Evolutionary conservation across 2,329 filamentous ascomycete species (phyloP), one percentile per base, ranked within the genome.

Genomic region (Cladophialophora psammophila): DNA sequence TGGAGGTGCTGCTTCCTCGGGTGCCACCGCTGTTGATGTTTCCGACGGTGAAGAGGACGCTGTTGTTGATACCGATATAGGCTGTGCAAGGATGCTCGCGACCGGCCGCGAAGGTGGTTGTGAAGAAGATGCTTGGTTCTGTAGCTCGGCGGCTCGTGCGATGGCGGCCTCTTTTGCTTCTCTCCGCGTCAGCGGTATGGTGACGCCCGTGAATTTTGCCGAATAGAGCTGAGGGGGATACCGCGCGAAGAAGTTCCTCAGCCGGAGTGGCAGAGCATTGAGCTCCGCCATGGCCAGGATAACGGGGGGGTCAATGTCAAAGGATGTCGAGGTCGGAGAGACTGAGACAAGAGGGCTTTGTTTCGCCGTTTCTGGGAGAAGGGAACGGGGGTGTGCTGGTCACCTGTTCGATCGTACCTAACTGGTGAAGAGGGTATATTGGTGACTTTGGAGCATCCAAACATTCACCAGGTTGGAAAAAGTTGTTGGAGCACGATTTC

Each of bases 201-300:
- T 66, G 42, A 66, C 54, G 60, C 68, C 68, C 31, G 77, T 76
- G 72, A 78, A 71, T 64, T 70, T 68, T 32, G 78, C 76, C 60
- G 77, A 83, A 74, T 78, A 87, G 74, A 74, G 77, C 76, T 75
- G 86, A 56, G 94, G 93, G 50, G 95, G 95, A 79, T 94, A 97
- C 72, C 91, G 91, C 65, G 91, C 90, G 80, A 99, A 91, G 86
- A 99, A 97, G 75, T 89, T 88, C 76, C 91, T 87, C 54, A 99
- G 87, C 48, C 90, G 90, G 62, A 87, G 83, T 8, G 93, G 95
- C 48, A 98, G 88, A 72, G 65, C 57, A 45, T n/a, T 45, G 55
- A 59, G 62, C 53, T 59, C 56, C 7, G 66, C 60, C 62, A 71
- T 67, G 50, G 60, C 36, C 26, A 18, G 9, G 50, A 34, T 52